These are phyloP conservation scores for Komagataea norvegica DNA, from an alignment of 1,139 yeast species.

Conservation along the genomic window DNA sequence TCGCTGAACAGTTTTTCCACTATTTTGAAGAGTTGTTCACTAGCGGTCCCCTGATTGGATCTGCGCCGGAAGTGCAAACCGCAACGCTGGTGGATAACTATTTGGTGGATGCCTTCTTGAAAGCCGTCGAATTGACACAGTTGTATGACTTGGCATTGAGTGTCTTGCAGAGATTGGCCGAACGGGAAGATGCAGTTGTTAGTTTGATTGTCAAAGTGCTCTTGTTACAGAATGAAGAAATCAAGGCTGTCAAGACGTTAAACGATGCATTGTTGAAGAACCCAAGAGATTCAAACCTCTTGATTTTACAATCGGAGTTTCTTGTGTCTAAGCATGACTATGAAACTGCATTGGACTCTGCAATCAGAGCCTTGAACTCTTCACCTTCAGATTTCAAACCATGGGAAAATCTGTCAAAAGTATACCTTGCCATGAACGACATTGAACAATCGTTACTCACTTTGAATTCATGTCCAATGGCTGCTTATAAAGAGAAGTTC, in stretches of 20 bases:
- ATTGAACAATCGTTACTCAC: constrained; percentile 82
- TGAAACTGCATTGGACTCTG: constrained; percentile 73
- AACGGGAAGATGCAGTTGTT: constrained; percentile 47
- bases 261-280: constrained; percentile 52
- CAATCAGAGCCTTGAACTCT: constrained; percentile 77
- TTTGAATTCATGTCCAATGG: constrained; percentile 93
- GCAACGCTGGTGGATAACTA: constrained; percentile 67
- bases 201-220: constrained; percentile 63
- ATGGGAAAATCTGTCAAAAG: constrained; percentile 80
- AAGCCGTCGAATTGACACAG: constrained; percentile 66
- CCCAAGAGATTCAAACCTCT: constrained; percentile 58
- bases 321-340: constrained; percentile 58
- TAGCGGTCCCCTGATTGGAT: constrained; percentile 61
- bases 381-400: constrained; percentile 89
- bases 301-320: constrained; percentile 65
- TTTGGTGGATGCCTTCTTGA: constrained; percentile 76
- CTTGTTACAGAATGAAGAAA: constrained; percentile 68
- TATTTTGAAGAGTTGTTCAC: constrained; percentile 63
- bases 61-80: constrained; percentile 59
- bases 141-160: constrained; percentile 59
- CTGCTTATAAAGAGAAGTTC: constrained; percentile 74
- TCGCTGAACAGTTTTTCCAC: constrained; percentile 55
- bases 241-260: constrained; percentile 68
- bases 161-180: constrained; percentile 46
- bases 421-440: constrained; percentile 72